Evolutionary conservation across 345 rosid genomes (phyloP), one percentile per base, ranked within the genome.

Genomic region (Mallotus nudiflorus): DNA sequence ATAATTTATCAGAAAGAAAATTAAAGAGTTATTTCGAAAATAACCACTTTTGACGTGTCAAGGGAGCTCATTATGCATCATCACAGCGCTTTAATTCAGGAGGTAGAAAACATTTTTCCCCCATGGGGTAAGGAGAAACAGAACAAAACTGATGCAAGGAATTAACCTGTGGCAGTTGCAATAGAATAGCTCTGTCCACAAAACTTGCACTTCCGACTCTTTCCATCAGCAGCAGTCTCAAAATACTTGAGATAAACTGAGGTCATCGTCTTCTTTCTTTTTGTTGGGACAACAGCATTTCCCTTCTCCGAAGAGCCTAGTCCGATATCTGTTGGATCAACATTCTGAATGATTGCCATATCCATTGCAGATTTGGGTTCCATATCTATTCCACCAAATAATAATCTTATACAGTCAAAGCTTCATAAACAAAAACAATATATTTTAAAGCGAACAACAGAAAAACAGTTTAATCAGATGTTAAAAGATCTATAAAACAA

Each of bases 191-290:
- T 85, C 80, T 93, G 98, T 35, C 96, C 92, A 49, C 98, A 91
- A 83, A 91, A 88, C 82, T 89, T 94, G 89, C 98, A 94, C 72
- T 89, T 84, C 37, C 98, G 84, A 72, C 90, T 91, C 81, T 89
- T 94, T 67, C 89, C 88, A 74, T 91, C 97, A 57, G 88, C 63
- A 45, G 96, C 87, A 53, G 92, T 91, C 82, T 91, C 96, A 51
- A 94, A 93, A 68, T 84, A 89, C 77, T 88, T 94, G 51, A 93
- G 98, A 79, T 82, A 93, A 14, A 91, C 90, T 7, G 98, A 94
- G n/a, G 98, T 94, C 98, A 91, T 89, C 0, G 97, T 91, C 85
- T 94, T 94, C 85, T 91, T 94, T 51, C 98, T 86, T 78, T 93
- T 93, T 31, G 92, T 75, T 5, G 81, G 66, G 63, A 85, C 78